Base-by-base conservation (phyloP, 495 filamentous ascomycete species). In the Annulohypoxylon moriforme region DNA sequence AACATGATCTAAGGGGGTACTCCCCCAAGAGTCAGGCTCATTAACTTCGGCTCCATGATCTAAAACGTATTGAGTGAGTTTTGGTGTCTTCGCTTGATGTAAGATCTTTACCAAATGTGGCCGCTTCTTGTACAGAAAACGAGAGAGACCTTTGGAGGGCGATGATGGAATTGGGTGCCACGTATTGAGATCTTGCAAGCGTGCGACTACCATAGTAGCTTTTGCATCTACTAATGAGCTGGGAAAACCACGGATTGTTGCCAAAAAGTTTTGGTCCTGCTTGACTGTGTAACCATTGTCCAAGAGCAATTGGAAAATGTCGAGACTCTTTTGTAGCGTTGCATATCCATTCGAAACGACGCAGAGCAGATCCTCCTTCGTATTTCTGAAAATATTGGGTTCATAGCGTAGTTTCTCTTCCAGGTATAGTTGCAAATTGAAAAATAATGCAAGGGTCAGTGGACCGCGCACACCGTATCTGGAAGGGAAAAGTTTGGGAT, bases 371-470 rank as follows among this genome's bases (percentile, higher is more conserved):
- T 20, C 44, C 29, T 66, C 62, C 1, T 58, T 1, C n/a, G 62
- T 66, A 16, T 58, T 56, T 16, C 22, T 44, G 16, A 66, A 57
- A 22, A 25, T 22, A 49, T 58, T 38, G 1, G 62, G 62, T 24
- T 66, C 52, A 24, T n/a, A n/a, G 4, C 22, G 24, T 14, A 68
- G 27, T 4, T 57, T 56, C 7, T 68, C 66, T 16, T 68, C 8
- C 3, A 68, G 7, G 22, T 62, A 62, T 34, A 68, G 25, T n/a
- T 56, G 66, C 27, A 69, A 20, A 20, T 57, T 58, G 2, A 29
- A 52, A 16, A 1, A 4, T 5, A 69, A 18, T 9, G 58, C 58
- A 10, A 62, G 20, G 2, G 4, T 20, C 13, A 40, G 47, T 3
- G 29, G 50, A 10, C 60, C 44, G 33, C 44, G 14, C 4, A 16